These are phyloP conservation scores for Chaetomium cochliodes DNA, from an alignment of 495 filamentous ascomycete genomes.

Conservation along the genomic window DNA sequence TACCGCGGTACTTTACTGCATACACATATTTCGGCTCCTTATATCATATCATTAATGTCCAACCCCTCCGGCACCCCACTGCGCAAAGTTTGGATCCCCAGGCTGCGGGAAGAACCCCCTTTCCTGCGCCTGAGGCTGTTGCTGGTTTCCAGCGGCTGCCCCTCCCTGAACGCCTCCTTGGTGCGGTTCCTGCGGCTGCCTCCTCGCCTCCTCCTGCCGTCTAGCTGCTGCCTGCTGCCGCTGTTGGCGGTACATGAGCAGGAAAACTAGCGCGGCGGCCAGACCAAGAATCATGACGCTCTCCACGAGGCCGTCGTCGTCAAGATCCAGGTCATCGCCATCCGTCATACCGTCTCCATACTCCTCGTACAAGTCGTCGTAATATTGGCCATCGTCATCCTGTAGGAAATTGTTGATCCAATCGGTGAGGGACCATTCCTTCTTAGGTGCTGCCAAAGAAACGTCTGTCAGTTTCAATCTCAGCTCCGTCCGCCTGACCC, in stretches of 20 bases:
- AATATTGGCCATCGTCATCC: constrained; percentile 66
- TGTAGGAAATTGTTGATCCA: constrained; percentile 82
- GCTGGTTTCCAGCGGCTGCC: constrained; percentile 16
- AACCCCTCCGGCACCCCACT: constrained; percentile 75
- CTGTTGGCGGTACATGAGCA: constrained; percentile 83
- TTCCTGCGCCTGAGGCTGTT: constrained; percentile 20
- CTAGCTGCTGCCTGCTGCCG: constrained; percentile 57
- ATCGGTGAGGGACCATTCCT: constrained; percentile 72
- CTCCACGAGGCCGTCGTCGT: constrained; percentile 74
- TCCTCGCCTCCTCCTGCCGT: constrained; percentile 39
- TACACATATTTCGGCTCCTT: background rate
- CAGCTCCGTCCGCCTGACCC: background rate
- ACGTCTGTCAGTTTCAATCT: background rate
- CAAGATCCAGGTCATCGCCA: constrained; percentile 46
- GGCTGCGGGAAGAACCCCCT: constrained; percentile 69
- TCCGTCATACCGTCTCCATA: constrained; percentile 55
- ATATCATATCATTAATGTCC: constrained; percentile 64
- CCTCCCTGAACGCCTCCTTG: constrained; percentile 15
- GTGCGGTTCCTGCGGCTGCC: constrained; percentile 34
- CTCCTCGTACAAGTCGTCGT: constrained; percentile 56
- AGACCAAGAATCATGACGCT: constrained; percentile 79
- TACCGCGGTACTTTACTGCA: background rate
- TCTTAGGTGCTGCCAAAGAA: constrained; percentile 53
- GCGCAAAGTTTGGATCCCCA: constrained; percentile 66
- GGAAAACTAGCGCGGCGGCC: constrained; percentile 67